These are phyloP conservation scores for Aspergillus affinis DNA, from an alignment of 495 filamentous ascomycete genomes.

Conservation along the genomic window DNA sequence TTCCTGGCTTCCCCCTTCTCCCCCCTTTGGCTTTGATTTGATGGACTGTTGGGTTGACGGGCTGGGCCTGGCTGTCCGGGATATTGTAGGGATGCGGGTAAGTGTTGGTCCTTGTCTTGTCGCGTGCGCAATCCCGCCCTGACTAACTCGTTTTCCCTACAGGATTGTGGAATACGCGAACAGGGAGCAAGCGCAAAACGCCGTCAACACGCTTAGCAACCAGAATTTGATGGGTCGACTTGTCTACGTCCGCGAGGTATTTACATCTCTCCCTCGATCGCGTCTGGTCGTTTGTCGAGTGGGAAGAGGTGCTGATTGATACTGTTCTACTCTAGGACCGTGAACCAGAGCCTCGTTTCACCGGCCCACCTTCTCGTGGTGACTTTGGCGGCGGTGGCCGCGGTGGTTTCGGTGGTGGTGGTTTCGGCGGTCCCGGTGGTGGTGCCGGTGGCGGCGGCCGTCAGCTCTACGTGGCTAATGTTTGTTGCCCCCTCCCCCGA, in stretches of 20 bases:
- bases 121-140: background rate
- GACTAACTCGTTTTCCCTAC: slow-evolving; percentile 30
- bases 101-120: slow-evolving; percentile 33
- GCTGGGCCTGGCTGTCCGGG: slow-evolving; percentile 85
- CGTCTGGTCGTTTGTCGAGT: background rate
- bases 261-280: slow-evolving; percentile 16
- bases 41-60: slow-evolving; percentile 99
- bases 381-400: slow-evolving; percentile 58
- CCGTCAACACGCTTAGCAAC: slow-evolving; percentile 97
- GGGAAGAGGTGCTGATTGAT: background rate
- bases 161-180: slow-evolving; percentile 99
- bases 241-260: slow-evolving; percentile 96
- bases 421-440: slow-evolving; percentile 51
- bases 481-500: slow-evolving; percentile 60
- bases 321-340: slow-evolving; percentile 62
- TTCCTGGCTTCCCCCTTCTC: slow-evolving; percentile 34
- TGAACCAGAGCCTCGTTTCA: slow-evolving; percentile 93
- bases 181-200: slow-evolving; percentile 96
- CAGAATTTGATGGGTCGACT: slow-evolving; percentile 97
- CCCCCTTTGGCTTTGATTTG: slow-evolving; percentile 45
- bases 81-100: slow-evolving; percentile 99
- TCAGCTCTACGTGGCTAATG: slow-evolving; percentile 97
- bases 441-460: slow-evolving; percentile 61
- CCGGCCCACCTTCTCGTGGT: slow-evolving; percentile 68
- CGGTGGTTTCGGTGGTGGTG: slow-evolving; percentile 40